Base-by-base conservation (phyloP, 768 basidiomycete species). In the Pholiota molesta region DNA sequence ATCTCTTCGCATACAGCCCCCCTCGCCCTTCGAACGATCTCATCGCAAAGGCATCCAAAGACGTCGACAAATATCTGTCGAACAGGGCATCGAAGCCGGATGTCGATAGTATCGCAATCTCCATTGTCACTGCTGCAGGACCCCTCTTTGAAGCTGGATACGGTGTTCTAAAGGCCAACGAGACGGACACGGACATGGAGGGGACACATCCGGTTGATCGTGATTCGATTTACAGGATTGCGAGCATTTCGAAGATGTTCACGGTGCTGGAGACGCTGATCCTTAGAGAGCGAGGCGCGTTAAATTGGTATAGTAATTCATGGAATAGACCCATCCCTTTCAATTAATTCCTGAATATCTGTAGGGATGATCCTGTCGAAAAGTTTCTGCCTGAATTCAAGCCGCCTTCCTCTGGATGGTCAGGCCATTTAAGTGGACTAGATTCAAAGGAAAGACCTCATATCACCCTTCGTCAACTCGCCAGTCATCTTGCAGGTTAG, bases 191-290 rank as follows among this genome's bases (percentile, higher is more conserved):
- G 2, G 65, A 63, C n/a, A 56, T 67, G 6, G 62, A 60, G 9
- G 65, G 65, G 5, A 44, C 55, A 45, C 57, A 49, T 52, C 68
- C 66, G 0, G 74, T 80, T 1, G 71, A 78, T n/a, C 73, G 76
- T 55, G 67, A 84, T 65, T 79, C 83, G 0, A 76, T 83, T 53
- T 86, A 85, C 63, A 75, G 86, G 28, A 72, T 85, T 23, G 83
- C 83, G 2, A 83, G 81, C 42, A 77, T 83, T 58, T 78, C 81
- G 5, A 87, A 85, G 69, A 70, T 85, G 61, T 84, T 84, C 65
- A 76, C 78, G 3, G 76, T 77, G 0, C 64, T 84, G 5, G 81
- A 86, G 64, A 82, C 80, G 0, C 66, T 82, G 42, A 77, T 86
- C 11, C 71, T 86, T 19, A 76, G 79, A 39, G 79, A 85, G 64